Conservation (phyloP, 2,329 filamentous ascomycete species). For the Emydomyces testavorans region DNA sequence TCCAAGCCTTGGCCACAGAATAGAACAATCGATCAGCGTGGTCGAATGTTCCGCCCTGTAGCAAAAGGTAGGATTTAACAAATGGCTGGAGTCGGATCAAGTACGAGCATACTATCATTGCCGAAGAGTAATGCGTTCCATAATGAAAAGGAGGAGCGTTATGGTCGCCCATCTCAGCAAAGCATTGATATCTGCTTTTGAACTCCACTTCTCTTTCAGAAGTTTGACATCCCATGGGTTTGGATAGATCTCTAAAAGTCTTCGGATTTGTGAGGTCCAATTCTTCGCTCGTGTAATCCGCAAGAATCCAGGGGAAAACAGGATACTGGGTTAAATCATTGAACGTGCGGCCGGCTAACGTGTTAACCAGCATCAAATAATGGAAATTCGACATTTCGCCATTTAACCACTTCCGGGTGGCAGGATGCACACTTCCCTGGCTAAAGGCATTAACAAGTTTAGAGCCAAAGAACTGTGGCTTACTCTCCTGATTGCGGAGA, state of each 20-base stretch:
- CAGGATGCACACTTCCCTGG: slow-evolving; percentile 65
- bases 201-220: slow-evolving; percentile 64
- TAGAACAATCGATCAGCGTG: slow-evolving; percentile 93
- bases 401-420: slow-evolving; percentile 79
- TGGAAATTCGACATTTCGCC: slow-evolving; percentile 98
- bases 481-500: slow-evolving; percentile 55
- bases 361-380: slow-evolving; percentile 97
- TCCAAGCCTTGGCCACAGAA: slow-evolving; percentile 82
- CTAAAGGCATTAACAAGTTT: slow-evolving; percentile 91
- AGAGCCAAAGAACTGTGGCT: slow-evolving; percentile 60
- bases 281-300: slow-evolving; percentile 90
- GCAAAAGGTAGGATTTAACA: slow-evolving; percentile 83
- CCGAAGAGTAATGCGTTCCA: slow-evolving; percentile 95
- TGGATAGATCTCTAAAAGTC: slow-evolving; percentile 81
- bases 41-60: slow-evolving; percentile 94
- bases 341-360: slow-evolving; percentile 91
- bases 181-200: slow-evolving; percentile 69
- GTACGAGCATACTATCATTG: slow-evolving; percentile 97
- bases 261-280: slow-evolving; percentile 74
- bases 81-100: slow-evolving; percentile 91
- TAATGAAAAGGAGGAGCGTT: slow-evolving; percentile 79
- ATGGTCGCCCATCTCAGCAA: slow-evolving; percentile 78
- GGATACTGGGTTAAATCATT: slow-evolving; percentile 98
- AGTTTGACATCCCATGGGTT: slow-evolving; percentile 91
- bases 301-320: slow-evolving; percentile 93